These are phyloP conservation scores for Plicaturopsis crispa DNA, from an alignment of 768 basidiomycete genomes.

Conservation along the genomic window DNA sequence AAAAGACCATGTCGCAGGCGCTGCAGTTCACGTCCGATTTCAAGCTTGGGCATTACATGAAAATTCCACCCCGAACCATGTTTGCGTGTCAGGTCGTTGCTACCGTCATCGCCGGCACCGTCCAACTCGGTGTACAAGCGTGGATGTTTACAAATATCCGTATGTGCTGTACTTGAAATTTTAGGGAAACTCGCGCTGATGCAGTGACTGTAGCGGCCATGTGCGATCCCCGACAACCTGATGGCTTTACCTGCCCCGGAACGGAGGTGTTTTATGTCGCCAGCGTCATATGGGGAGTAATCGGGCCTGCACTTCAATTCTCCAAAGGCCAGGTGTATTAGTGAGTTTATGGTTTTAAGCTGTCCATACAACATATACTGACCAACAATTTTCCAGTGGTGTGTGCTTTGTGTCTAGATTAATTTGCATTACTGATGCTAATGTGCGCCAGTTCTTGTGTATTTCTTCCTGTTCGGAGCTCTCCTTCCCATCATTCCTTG, in stretches of 20 bases:
- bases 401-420: not conserved
- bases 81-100: constrained; percentile 40
- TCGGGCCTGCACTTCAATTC: constrained; percentile 53
- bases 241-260: constrained; percentile 40
- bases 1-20: constrained; percentile 42
- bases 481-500: constrained; percentile 30
- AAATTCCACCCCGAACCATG: constrained; percentile 17
- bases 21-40: constrained; percentile 16
- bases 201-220: no score
- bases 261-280: constrained; percentile 23
- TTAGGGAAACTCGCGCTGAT: no score
- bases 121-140: constrained; percentile 36
- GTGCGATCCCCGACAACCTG: constrained; percentile 26
- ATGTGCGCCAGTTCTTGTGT: constrained; percentile 19
- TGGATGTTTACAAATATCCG: constrained; percentile 40
- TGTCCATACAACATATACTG: constrained; percentile 9
- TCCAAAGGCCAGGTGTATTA: constrained; percentile 49
- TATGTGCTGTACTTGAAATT: no score
- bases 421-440: constrained; percentile 23
- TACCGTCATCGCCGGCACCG: constrained; percentile 30
- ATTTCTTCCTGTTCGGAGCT: constrained; percentile 39
- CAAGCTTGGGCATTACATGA: constrained; percentile 14
- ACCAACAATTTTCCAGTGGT: constrained; percentile 9
- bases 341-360: constrained; percentile 21
- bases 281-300: constrained; percentile 35